These are phyloP conservation scores for Trichoderma gracile DNA, from an alignment of 2,329 filamentous ascomycete species.

Conservation along the genomic window DNA sequence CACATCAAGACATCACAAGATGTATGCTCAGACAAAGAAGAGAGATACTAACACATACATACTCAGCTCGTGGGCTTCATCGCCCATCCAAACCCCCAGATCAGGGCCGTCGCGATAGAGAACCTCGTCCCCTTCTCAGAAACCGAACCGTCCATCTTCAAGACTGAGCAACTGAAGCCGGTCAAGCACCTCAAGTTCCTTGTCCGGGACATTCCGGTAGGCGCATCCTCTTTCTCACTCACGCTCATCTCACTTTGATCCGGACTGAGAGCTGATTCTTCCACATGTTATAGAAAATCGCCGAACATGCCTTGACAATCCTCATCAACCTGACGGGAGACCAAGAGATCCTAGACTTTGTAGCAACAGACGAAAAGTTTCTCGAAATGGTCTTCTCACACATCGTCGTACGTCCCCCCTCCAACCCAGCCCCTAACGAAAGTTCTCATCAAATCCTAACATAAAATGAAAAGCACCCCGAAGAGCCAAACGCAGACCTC, in stretches of 20 bases:
- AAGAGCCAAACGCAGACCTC: constrained; percentile 80
- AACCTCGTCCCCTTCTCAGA: constrained; percentile 82
- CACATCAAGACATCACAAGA: constrained; percentile 6
- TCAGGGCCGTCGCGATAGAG: constrained; percentile 81
- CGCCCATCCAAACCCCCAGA: constrained; percentile 86
- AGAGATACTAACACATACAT: constrained; percentile 13
- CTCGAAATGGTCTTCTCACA: constrained; percentile 70
- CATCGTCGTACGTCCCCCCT: constrained; percentile 63
- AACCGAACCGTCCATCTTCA: constrained; percentile 77
- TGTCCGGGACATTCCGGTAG: constrained; percentile 77
- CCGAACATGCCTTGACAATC: constrained; percentile 89
- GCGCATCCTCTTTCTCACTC: constrained; percentile 35
- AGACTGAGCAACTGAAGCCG: constrained; percentile 73
- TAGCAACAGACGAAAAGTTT: constrained; percentile 80
- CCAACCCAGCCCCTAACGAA: not conserved
- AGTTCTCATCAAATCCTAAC: not conserved
- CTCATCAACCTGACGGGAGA: constrained; percentile 85
- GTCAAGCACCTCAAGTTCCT: constrained; percentile 86
- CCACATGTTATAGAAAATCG: constrained; percentile 64
- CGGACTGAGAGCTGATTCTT: not conserved
- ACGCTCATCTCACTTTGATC: not conserved
- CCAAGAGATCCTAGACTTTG: constrained; percentile 67
- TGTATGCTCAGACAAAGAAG: too few species aligned
- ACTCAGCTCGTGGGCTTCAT: constrained; percentile 86
- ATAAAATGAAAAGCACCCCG: constrained; percentile 55